Evolutionary conservation across 371 early-diverging fungal genomes (phyloP).

Genomic region (Mortierella sp.): DNA sequence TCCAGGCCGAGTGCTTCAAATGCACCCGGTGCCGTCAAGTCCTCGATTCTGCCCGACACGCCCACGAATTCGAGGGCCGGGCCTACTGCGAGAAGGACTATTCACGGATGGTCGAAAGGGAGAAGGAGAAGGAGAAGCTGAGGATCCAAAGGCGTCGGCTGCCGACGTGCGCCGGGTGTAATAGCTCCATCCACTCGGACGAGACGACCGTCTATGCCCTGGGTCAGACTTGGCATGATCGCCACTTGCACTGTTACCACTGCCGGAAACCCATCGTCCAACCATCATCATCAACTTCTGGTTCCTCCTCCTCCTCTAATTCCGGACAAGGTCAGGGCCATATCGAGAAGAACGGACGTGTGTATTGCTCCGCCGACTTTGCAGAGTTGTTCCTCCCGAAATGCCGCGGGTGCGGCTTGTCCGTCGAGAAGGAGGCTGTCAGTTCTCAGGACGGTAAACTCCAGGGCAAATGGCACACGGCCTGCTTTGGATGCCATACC

Average conservation of each 20-base stretch:
- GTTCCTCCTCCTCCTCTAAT: background rate
- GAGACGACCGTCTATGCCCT: constrained; percentile 71
- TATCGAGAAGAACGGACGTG: constrained; percentile 76
- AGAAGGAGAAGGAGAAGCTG: constrained; percentile 14
- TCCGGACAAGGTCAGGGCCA: constrained; percentile 51
- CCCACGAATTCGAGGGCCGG: constrained; percentile 73
- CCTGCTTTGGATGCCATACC: constrained; percentile 81
- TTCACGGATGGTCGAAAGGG: constrained; percentile 47
- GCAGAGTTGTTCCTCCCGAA: constrained; percentile 70
- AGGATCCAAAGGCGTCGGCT: background rate
- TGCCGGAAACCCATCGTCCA: constrained; percentile 68
- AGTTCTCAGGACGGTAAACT: constrained; percentile 83
- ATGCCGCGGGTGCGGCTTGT: constrained; percentile 79
- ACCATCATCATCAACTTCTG: background rate
- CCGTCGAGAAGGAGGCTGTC: constrained; percentile 81
- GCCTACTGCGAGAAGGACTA: constrained; percentile 80
- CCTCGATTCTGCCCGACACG: constrained; percentile 70
- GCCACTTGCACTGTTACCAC: constrained; percentile 76
- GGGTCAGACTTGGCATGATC: constrained; percentile 74
- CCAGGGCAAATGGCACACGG: constrained; percentile 84
- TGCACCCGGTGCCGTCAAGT: constrained; percentile 75
- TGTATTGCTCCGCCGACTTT: constrained; percentile 84
- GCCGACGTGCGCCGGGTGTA: constrained; percentile 34
- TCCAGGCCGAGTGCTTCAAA: constrained; percentile 73
- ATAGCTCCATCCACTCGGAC: constrained; percentile 26